Percentiles rank a stretch among this genome's conserved stretches.
Conservation (phyloP, 2,329 filamentous ascomycete species). For the Neopestalotiopsis clavispora region DNA sequence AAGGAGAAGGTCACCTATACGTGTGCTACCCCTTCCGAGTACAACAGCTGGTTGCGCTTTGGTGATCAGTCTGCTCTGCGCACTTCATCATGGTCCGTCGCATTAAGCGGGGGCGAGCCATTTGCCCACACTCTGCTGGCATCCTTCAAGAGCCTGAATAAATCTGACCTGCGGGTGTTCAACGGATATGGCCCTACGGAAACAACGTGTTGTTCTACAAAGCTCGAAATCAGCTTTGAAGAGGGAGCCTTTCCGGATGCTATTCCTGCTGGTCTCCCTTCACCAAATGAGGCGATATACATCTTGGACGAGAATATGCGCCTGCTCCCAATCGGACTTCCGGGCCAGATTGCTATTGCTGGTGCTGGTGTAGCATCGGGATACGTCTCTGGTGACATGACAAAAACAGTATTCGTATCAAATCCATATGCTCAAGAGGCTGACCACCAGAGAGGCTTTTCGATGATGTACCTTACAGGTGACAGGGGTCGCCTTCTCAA, state of each 20-base stretch:
- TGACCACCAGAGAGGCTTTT: neutral
- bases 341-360: neutral
- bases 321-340: neutral
- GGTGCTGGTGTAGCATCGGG: neutral
- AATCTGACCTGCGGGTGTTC: neutral
- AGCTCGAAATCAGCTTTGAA: neutral
- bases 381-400: neutral
- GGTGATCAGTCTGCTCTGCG: neutral
- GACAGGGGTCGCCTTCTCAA: neutral
- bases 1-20: constrained; percentile 5
- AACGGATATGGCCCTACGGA: constrained; percentile 16
- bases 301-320: neutral
- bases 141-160: neutral
- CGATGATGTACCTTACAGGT: neutral
- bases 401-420: neutral
- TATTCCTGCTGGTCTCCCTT: neutral
- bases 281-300: neutral
- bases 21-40: constrained; percentile 7
- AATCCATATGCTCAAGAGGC: neutral
- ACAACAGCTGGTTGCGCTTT: neutral
- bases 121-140: constrained; percentile 4
- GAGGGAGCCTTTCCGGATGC: neutral
- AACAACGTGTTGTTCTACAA: neutral
- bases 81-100: constrained; percentile 14
- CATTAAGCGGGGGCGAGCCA: constrained; percentile 17